phyloP scores from a whole-genome alignment of 768 basidiomycete genomes.

The Cubamyces sp. region DNA sequence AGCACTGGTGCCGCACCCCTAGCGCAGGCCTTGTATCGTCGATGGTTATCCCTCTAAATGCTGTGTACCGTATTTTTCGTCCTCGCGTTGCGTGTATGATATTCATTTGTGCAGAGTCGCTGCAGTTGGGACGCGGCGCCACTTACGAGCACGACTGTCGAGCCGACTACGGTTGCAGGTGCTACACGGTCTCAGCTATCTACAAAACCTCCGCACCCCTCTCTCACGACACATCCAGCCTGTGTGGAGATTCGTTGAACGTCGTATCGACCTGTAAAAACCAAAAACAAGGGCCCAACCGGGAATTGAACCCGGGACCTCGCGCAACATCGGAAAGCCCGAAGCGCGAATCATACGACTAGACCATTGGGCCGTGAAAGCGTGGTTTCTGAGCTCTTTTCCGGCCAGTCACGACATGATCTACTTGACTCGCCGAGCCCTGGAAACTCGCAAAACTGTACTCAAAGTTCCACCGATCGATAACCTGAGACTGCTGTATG shows the following conservation, averaged over 20 bases:
- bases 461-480: too few species aligned
- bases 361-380: conserved; percentile 17
- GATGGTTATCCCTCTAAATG: conserved; percentile 78
- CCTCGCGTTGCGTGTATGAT: not conserved
- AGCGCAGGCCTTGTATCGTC: conserved; percentile 70
- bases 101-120: not conserved
- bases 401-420: too few species aligned
- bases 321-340: conserved; percentile 10
- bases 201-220: not conserved
- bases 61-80: too few species aligned
- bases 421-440: not conserved
- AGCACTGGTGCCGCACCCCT: conserved; percentile 74
- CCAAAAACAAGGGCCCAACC: conserved; percentile 12
- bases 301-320: conserved; percentile 22
- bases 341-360: conserved; percentile 23
- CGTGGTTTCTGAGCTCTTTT: not conserved
- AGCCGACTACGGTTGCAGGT: too few species aligned
- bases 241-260: not conserved
- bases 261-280: too few species aligned
- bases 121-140: not conserved
- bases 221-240: not conserved
- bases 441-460: not conserved
- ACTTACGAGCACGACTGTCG: too few species aligned
- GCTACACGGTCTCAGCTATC: too few species aligned
- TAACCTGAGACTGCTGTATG: too few species aligned